Base-by-base conservation (phyloP, 495 filamentous ascomycete species). In the Xylaria sp. region DNA sequence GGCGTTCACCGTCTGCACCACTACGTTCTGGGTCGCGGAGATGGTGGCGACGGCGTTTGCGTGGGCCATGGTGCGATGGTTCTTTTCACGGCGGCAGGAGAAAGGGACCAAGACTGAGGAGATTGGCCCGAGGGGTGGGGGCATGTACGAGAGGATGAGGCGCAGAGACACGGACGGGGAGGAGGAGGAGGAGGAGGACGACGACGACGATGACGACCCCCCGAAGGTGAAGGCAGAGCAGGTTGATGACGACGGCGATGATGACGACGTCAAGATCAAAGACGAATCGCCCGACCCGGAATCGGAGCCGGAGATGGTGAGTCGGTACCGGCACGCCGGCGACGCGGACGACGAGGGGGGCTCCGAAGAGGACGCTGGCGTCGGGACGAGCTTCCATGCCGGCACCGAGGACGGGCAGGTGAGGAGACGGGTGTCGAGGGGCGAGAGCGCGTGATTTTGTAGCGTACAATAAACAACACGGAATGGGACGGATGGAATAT, bases 1-100 rank as follows among this genome's bases (percentile, higher is more conserved):
- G 1, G 88, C 89, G 14, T 93, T 93, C 71, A 48, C 92, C 0
- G 72, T 92, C 2, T 91, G 91, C 66, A 92, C 88, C 5, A 80
- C 76, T 4, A 55, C 87, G 33, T 97, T 98, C 79, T 98, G 94
- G 95, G 78, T 77, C 11, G 82, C 87, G 2, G 92, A 92, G 73
- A 85, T 97, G 80, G 55, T 86, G 0, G 90, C 89, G 40, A 84
- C 88, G 70, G 79, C 83, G 7, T 1, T 91, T 2, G 87, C 82
- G 0, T 96, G 91, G 91, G 67, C 86, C 2, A 44, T 85, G 3
- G 71, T 91, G 11, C 82, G 80, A 62, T 46, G n/a, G 31, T 29
- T 67, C 1, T 37, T 68, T 2, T 61, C 70, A 0, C 31, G 29
- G 40, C 64, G n/a, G 48, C 61, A 59, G 43, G 69, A 17, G 70